phyloP scores from a whole-genome alignment of 2,329 filamentous ascomycete genomes.

The Aureobasidium pullulans region DNA sequence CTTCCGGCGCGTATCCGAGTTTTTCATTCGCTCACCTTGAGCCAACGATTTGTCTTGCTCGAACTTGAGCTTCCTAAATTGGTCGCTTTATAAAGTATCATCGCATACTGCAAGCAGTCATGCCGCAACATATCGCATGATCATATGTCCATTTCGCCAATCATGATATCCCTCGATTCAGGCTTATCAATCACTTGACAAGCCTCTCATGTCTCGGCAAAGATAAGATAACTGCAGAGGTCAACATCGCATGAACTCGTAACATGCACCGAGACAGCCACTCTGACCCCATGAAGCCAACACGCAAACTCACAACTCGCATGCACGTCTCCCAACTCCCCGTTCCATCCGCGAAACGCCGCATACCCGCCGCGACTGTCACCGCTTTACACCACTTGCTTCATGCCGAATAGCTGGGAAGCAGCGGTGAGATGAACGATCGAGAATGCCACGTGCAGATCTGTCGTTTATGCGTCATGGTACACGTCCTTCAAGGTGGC shows the following conservation, averaged over 20 bases:
- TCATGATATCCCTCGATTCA: background rate
- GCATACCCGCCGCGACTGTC: background rate
- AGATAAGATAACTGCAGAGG: background rate
- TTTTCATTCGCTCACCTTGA: background rate
- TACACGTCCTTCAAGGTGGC: background rate
- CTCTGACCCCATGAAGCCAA: background rate
- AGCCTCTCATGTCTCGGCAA: background rate
- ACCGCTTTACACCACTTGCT: background rate
- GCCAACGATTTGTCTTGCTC: background rate
- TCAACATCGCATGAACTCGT: background rate
- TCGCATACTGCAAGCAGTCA: background rate
- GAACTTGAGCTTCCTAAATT: background rate
- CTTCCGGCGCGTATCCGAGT: background rate
- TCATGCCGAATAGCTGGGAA: background rate
- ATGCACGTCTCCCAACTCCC: background rate
- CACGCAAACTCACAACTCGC: background rate
- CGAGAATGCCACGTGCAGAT: constrained; percentile 1
- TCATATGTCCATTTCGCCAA: background rate
- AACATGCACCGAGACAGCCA: background rate
- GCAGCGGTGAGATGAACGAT: background rate
- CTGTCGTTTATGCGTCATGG: background rate
- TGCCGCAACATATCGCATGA: background rate
- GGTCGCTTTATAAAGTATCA: background rate
- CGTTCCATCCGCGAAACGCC: constrained; percentile 2
- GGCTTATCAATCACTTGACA: background rate